These are phyloP conservation scores for Gossypium turneri DNA, from an alignment of 345 rosid species.

Conservation along the genomic window DNA sequence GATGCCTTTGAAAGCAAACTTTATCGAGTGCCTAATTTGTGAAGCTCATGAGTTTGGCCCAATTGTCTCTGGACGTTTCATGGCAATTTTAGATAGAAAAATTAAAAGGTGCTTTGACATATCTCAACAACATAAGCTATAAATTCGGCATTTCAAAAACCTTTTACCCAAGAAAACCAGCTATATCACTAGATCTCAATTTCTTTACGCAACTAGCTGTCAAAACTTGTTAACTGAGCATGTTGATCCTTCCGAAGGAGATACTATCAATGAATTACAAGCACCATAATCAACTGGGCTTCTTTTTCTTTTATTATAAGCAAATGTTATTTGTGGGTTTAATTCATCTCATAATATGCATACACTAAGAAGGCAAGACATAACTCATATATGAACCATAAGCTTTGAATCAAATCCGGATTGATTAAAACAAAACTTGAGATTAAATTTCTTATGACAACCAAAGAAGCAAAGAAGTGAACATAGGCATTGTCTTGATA, in stretches of 20 bases:
- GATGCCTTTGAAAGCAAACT: not conserved
- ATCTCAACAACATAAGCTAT: too few species aligned
- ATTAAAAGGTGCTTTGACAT: too few species aligned
- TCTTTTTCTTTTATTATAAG: not conserved
- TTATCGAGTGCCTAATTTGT: not conserved
- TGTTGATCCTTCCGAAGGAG: not conserved
- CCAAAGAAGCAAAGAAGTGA: not conserved
- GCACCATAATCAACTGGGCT: not conserved
- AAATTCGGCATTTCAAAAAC: too few species aligned
- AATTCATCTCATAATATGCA: not conserved
- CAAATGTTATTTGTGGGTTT: not conserved
- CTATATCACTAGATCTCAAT: too few species aligned
- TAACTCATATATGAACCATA: not conserved
- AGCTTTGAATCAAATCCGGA: not conserved
- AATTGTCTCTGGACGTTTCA: not conserved
- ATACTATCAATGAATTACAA: not conserved
- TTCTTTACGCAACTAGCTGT: too few species aligned
- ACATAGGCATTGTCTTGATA: not conserved
- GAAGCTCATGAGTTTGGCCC: not conserved
- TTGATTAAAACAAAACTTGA: not conserved
- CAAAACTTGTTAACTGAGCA: not conserved
- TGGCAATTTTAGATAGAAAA: not conserved
- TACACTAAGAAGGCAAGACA: too few species aligned
- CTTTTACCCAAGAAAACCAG: too few species aligned
- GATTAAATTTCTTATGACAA: conserved; percentile 5